Evolutionary conservation across 2,329 filamentous ascomycete genomes (phyloP).

Genomic region (Drechslerella coelobrocha): DNA sequence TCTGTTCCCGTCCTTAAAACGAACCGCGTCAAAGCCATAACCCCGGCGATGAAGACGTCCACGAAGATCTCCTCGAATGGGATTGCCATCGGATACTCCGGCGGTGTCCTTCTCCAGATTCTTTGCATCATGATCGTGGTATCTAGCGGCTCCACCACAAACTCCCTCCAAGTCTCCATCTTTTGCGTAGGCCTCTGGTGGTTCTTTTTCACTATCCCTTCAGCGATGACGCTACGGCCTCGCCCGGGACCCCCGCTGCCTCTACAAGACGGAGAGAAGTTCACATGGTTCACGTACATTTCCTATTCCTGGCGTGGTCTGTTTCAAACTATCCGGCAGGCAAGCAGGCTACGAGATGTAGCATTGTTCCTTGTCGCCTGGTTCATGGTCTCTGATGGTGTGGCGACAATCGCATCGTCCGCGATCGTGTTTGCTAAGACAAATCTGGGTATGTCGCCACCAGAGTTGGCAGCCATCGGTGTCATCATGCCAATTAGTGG

Average conservation of each 20-base stretch:
- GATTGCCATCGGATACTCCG: constrained; percentile 91
- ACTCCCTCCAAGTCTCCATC: constrained; percentile 84
- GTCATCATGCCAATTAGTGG: constrained; percentile 86
- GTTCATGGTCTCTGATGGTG: constrained; percentile 93
- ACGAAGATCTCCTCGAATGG: constrained; percentile 91
- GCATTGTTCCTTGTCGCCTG: constrained; percentile 82
- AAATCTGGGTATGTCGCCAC: constrained; percentile 82
- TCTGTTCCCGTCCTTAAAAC: constrained; percentile 20
- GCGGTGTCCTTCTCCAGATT: constrained; percentile 78
- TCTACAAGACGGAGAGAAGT: constrained; percentile 33
- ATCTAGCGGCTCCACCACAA: constrained; percentile 78
- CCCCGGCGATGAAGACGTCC: constrained; percentile 71
- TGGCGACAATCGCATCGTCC: constrained; percentile 92
- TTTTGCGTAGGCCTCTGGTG: constrained; percentile 91
- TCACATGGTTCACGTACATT: constrained; percentile 74
- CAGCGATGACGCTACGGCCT: constrained; percentile 83
- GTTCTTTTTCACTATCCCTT: constrained; percentile 87
- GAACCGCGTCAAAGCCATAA: constrained; percentile 46
- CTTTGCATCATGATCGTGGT: constrained; percentile 75
- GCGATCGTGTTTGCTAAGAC: constrained; percentile 97
- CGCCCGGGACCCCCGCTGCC: constrained; percentile 84
- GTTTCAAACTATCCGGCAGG: constrained; percentile 77
- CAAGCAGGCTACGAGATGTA: constrained; percentile 74
- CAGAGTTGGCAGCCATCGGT: constrained; percentile 87
- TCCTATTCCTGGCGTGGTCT: constrained; percentile 85